A percentile compares a stretch with the other conserved stretches of the same genome.
Evolutionary conservation across 805 yeast species (phyloP).

Genomic region (Ogataea pilisensis): DNA sequence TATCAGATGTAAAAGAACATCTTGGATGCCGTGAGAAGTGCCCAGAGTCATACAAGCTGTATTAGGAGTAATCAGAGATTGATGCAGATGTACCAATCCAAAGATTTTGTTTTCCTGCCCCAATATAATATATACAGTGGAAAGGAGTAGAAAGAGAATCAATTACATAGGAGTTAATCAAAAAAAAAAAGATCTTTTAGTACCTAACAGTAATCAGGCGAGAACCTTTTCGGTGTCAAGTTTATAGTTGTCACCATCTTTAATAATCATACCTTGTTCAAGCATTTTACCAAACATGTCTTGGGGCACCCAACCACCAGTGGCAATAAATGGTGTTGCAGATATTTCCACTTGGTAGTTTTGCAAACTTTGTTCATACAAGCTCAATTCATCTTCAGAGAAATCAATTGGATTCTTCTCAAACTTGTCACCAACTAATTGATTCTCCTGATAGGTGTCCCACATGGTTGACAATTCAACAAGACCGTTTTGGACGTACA

Average conservation of each 20-base stretch:
- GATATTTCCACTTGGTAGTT: conserved; percentile 66
- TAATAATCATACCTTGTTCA: conserved; percentile 63
- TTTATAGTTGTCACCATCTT: conserved; percentile 46
- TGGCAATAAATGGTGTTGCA: conserved; percentile 78
- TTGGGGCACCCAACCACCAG: conserved; percentile 95
- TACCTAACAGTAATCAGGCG: no score
- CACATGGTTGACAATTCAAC: conserved; percentile 65
- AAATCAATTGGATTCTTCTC: conserved; percentile 56
- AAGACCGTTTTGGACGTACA: conserved; percentile 63
- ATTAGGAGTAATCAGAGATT: no score
- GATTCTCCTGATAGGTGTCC: conserved; percentile 59
- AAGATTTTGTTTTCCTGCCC: neutral
- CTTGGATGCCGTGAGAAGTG: no score
- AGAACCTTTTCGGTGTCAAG: conserved; percentile 28
- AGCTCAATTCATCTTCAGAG: conserved; percentile 53
- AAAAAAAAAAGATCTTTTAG: no score
- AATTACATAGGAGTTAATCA: no score
- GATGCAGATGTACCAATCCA: no score
- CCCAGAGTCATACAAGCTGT: no score
- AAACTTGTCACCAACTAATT: conserved; percentile 41
- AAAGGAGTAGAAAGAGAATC: no score
- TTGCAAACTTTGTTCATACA: conserved; percentile 54
- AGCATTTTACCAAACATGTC: conserved; percentile 76
- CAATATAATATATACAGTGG: neutral
- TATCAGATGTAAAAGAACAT: no score